phyloP scores from a whole-genome alignment of 306 rosid genomes.

The Rosa lucieae region DNA sequence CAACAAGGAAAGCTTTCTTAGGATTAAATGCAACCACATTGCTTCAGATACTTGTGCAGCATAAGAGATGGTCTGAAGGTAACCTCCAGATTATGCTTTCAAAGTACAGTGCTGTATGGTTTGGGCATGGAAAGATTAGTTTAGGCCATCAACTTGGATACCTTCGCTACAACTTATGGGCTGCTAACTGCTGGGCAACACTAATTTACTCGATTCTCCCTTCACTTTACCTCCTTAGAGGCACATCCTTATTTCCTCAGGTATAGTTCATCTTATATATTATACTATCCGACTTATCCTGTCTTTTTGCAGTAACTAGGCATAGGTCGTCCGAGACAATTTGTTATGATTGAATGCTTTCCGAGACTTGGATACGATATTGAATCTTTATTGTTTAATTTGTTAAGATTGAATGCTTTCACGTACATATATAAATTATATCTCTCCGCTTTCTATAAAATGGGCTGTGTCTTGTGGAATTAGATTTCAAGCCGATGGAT shows the following conservation, averaged over 20 bases:
- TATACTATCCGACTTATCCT: no score
- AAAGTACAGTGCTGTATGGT: conserved; percentile 42
- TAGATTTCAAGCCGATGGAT: no score
- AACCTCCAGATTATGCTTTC: conserved; percentile 53
- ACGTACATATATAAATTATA: no score
- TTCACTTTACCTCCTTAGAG: conserved; percentile 53
- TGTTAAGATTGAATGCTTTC: no score
- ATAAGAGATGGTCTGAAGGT: conserved; percentile 82
- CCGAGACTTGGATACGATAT: no score
- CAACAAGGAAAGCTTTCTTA: conserved; percentile 57
- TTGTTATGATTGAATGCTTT: no score
- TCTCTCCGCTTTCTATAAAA: no score
- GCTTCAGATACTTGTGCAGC: conserved; percentile 50
- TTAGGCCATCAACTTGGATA: conserved; percentile 51
- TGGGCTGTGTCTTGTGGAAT: no score
- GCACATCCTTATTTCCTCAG: conserved; percentile 63
- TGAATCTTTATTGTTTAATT: no score
- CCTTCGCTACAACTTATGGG: conserved; percentile 43
- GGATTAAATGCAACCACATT: conserved; percentile 54
- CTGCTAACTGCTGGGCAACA: conserved; percentile 46
- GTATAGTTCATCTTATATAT: background rate
- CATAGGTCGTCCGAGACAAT: no score
- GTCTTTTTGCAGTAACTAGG: no score
- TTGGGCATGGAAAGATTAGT: conserved; percentile 44
- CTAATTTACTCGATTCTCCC: conserved; percentile 53